A percentile compares a stretch with the other conserved stretches of the same genome.
These are phyloP conservation scores for Eutypella sp. DNA, from an alignment of 2,329 filamentous ascomycete genomes.

Conservation along the genomic window DNA sequence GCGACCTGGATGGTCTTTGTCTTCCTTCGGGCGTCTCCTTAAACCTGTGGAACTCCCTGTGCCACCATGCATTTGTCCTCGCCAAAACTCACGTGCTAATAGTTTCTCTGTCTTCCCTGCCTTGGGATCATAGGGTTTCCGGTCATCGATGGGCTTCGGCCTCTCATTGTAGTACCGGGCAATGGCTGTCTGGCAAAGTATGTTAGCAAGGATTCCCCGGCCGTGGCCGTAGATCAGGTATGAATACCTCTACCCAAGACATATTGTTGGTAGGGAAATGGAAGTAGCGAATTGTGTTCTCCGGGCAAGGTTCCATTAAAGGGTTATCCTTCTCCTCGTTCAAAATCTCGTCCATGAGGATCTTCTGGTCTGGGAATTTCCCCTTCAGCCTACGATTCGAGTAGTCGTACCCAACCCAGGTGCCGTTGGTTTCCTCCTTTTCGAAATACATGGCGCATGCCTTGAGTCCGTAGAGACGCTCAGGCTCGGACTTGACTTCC, in stretches of 20 bases:
- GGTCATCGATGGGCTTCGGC: background rate
- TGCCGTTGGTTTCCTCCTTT: too few relatives aligned
- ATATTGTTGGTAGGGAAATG: slow-evolving; percentile 10
- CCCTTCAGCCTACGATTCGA: too few relatives aligned
- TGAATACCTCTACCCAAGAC: slow-evolving; percentile 8
- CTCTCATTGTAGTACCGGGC: slow-evolving; percentile 3
- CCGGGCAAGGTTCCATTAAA: background rate
- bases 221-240: too few relatives aligned
- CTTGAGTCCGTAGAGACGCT: too few relatives aligned
- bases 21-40: background rate
- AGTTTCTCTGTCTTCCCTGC: slow-evolving; percentile 1
- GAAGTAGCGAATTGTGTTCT: slow-evolving; percentile 4
- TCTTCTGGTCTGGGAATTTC: slow-evolving; percentile 7
- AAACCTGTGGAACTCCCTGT: background rate
- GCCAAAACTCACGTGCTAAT: slow-evolving; percentile 5
- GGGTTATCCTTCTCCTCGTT: background rate
- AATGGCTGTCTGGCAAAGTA: slow-evolving; percentile 2
- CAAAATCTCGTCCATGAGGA: background rate
- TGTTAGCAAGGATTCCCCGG: too few relatives aligned
- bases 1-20: background rate
- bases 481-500: too few relatives aligned
- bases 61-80: slow-evolving; percentile 7
- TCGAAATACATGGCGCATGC: too few relatives aligned
- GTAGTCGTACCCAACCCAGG: too few relatives aligned
- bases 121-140: background rate